A percentile compares a stretch with the other conserved stretches of the same genome.
Conservation (phyloP, 225 moss, liverwort and hornwort genomes). For the Marchantia paleacea region DNA sequence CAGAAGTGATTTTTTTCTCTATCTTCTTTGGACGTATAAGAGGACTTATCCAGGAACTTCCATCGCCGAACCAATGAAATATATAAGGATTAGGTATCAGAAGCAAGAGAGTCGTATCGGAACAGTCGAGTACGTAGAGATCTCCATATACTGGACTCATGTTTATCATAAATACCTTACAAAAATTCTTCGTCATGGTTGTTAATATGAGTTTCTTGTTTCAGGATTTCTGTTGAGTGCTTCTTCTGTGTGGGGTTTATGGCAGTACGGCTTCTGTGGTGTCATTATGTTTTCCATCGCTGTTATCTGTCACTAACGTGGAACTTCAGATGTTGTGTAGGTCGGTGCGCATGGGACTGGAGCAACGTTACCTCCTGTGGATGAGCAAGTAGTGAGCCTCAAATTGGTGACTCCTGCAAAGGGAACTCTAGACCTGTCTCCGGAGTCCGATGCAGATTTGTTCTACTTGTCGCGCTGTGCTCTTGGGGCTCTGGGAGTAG, state of each 20-base stretch:
- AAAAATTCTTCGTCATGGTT: too few species aligned
- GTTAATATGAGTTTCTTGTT: too few species aligned
- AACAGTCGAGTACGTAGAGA: too few species aligned
- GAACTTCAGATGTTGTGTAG: slow-evolving; percentile 37
- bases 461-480: slow-evolving; percentile 91
- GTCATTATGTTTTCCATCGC: background rate
- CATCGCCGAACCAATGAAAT: too few species aligned
- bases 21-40: too few species aligned
- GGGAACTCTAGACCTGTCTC: slow-evolving; percentile 74
- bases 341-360: slow-evolving; percentile 99
- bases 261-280: background rate
- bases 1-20: too few species aligned
- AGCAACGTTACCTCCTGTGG: slow-evolving; percentile 81
- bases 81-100: too few species aligned
- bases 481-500: slow-evolving; percentile 85
- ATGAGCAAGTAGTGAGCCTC: slow-evolving; percentile 88
- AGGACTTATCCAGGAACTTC: too few species aligned
- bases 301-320: background rate
- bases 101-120: too few species aligned
- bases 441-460: slow-evolving; percentile 64
- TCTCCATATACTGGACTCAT: too few species aligned
- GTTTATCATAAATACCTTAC: too few species aligned
- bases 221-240: too few species aligned
- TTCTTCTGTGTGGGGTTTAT: background rate
- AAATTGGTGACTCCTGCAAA: slow-evolving; percentile 86